Conservation (phyloP, 495 filamentous ascomycete species). For the Penicillium parvum region DNA sequence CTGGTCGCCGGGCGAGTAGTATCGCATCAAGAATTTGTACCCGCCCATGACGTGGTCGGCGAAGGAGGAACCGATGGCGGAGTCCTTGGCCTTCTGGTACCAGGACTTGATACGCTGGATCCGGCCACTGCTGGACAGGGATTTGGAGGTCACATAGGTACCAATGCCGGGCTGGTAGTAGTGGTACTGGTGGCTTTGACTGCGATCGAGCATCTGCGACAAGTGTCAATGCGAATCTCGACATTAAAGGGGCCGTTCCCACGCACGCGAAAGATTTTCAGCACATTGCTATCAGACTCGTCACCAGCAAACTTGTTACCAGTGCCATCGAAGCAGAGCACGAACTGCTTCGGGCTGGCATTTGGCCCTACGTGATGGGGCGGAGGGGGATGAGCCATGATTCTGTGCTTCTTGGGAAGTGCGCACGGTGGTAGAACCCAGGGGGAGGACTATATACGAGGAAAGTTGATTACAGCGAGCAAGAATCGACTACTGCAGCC, state of each 20-base stretch:
- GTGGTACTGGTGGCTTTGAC: constrained; percentile 43
- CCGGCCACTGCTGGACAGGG: constrained; percentile 60
- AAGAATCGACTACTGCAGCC: constrained; percentile 2
- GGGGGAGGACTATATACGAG: constrained; percentile 12
- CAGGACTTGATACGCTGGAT: constrained; percentile 65
- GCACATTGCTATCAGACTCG: constrained; percentile 78
- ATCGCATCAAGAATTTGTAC: constrained; percentile 86
- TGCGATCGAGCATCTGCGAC: constrained; percentile 56
- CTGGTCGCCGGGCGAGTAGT: constrained; percentile 74
- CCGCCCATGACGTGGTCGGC: constrained; percentile 79
- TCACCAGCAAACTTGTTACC: constrained; percentile 83
- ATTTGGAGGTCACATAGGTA: constrained; percentile 69
- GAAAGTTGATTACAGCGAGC: constrained; percentile 1
- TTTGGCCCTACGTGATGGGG: constrained; percentile 13
- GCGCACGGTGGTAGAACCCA: not conserved
- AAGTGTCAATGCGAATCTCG: no score
- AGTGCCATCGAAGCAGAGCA: constrained; percentile 87
- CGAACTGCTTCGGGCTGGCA: constrained; percentile 48
- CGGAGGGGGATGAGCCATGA: constrained; percentile 9
- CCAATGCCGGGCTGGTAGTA: constrained; percentile 68
- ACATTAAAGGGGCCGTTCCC: no score
- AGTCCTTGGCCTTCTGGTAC: constrained; percentile 80
- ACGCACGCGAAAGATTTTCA: constrained; percentile 72
- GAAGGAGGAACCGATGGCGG: constrained; percentile 78
- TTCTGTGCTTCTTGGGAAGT: not conserved